Evolutionary conservation across 805 yeast genomes (phyloP).

Genomic region (Sungouiozyma intestinalis): DNA sequence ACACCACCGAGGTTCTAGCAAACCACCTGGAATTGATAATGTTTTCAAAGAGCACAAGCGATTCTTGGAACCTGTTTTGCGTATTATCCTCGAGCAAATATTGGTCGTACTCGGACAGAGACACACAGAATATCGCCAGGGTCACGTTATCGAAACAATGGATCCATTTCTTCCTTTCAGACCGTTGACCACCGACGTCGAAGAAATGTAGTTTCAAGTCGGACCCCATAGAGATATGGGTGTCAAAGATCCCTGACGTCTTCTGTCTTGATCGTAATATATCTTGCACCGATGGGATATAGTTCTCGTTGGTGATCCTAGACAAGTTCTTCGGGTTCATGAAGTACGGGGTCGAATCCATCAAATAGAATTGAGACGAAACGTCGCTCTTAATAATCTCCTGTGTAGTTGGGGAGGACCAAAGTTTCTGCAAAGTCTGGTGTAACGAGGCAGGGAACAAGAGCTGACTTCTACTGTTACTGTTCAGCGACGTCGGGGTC

Average conservation of each 20-base stretch:
- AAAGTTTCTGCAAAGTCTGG: slow-evolving; percentile 38
- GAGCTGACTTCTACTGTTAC: not conserved
- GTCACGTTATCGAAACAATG: slow-evolving; percentile 93
- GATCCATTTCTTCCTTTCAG: slow-evolving; percentile 95
- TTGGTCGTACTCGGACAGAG: slow-evolving; percentile 86
- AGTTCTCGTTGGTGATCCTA: slow-evolving; percentile 40
- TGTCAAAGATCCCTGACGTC: slow-evolving; percentile 86
- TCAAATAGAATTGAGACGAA: slow-evolving; percentile 63
- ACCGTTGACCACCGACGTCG: slow-evolving; percentile 94
- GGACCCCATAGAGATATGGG: slow-evolving; percentile 64
- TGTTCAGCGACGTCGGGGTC: not conserved
- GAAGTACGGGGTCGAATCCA: slow-evolving; percentile 79
- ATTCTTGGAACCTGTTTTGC: slow-evolving; percentile 74
- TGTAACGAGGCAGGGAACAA: slow-evolving; percentile 41
- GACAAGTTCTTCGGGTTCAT: slow-evolving; percentile 43
- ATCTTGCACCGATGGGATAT: slow-evolving; percentile 67
- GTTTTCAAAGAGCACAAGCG: slow-evolving; percentile 75
- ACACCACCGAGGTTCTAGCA: slow-evolving; percentile 70
- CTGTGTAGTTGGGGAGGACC: slow-evolving; percentile 49
- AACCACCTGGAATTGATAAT: slow-evolving; percentile 93
- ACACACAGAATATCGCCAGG: slow-evolving; percentile 80
- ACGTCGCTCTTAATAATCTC: slow-evolving; percentile 43
- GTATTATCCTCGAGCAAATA: slow-evolving; percentile 62
- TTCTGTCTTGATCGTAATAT: slow-evolving; percentile 80
- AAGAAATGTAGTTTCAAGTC: slow-evolving; percentile 46